These are phyloP conservation scores for Heliocybe sulcata DNA, from an alignment of 1,284 basidiomycete species.

Conservation along the genomic window DNA sequence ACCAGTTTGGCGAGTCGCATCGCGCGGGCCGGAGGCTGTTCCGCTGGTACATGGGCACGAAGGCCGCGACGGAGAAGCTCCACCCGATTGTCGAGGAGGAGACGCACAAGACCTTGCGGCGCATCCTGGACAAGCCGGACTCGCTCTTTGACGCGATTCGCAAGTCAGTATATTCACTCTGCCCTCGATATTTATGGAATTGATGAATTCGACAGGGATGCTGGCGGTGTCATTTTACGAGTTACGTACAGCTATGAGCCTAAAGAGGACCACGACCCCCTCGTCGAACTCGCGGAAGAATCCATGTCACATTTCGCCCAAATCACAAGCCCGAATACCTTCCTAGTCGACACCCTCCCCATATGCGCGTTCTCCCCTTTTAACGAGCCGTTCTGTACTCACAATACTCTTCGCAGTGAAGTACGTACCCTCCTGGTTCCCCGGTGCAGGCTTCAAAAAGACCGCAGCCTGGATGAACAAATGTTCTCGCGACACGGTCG, in stretches of 20 bases:
- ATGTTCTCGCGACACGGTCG: slow-evolving; percentile 11
- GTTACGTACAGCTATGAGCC: slow-evolving; percentile 1
- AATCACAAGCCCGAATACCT: slow-evolving; percentile 16
- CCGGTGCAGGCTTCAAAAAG: slow-evolving; percentile 19
- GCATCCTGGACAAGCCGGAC: not conserved
- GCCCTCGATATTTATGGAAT: not conserved
- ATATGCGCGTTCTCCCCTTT: slow-evolving; percentile 14
- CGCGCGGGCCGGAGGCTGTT: slow-evolving; percentile 54
- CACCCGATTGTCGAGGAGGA: slow-evolving; percentile 10
- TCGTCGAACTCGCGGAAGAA: slow-evolving; percentile 1
- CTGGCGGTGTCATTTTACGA: not conserved
- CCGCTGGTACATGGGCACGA: slow-evolving; percentile 51
- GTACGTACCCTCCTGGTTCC: slow-evolving; percentile 18
- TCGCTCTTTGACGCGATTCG: not conserved
- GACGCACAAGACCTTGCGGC: not conserved
- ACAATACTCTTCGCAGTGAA: slow-evolving; percentile 7
- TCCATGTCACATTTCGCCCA: not conserved
- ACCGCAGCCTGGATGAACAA: slow-evolving; percentile 8
- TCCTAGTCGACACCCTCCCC: slow-evolving; percentile 23
- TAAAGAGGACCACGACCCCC: not conserved
- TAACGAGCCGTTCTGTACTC: not conserved
- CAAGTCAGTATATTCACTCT: not conserved
- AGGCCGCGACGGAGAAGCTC: slow-evolving; percentile 40
- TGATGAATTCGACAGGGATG: too few species aligned
- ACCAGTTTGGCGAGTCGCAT: slow-evolving; percentile 55